A percentile compares a stretch with the other conserved stretches of the same genome.
Conservation (phyloP, 2,329 filamentous ascomycete species). For the Ascochyta viciae-villosae region DNA sequence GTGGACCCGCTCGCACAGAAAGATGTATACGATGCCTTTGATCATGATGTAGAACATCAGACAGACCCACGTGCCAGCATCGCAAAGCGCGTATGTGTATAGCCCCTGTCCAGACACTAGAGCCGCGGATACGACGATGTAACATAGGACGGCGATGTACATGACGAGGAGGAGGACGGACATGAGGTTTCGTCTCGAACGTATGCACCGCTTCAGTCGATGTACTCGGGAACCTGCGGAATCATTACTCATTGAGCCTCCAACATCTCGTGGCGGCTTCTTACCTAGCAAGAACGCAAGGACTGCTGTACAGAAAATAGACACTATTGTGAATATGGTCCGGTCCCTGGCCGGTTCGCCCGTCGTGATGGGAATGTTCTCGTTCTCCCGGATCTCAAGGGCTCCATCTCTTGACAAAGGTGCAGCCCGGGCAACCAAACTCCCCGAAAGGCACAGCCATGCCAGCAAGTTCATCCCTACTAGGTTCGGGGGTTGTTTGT, state of each 20-base stretch:
- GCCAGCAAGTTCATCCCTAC: neutral
- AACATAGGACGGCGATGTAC: slow-evolving; percentile 26
- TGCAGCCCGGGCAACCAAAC: slow-evolving; percentile 3
- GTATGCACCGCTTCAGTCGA: slow-evolving; percentile 16
- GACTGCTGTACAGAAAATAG: slow-evolving; percentile 20
- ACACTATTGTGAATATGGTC: slow-evolving; percentile 20
- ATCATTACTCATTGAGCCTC: neutral
- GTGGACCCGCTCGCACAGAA: slow-evolving; percentile 51
- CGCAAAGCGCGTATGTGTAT: slow-evolving; percentile 32
- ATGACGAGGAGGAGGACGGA: slow-evolving; percentile 23
- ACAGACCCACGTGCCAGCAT: slow-evolving; percentile 46
- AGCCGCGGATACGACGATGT: slow-evolving; percentile 29
- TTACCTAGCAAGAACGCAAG: slow-evolving; percentile 26
- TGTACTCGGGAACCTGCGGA: slow-evolving; percentile 17
- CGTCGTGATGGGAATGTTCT: slow-evolving; percentile 10
- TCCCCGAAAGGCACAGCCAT: slow-evolving; percentile 1
- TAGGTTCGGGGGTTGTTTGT: neutral
- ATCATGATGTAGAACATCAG: slow-evolving; percentile 45
- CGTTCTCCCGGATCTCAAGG: slow-evolving; percentile 4
- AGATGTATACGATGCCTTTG: slow-evolving; percentile 47
- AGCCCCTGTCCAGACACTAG: slow-evolving; percentile 41
- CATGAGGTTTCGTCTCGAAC: slow-evolving; percentile 24
- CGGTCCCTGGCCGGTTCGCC: slow-evolving; percentile 23
- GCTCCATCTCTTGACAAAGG: slow-evolving; percentile 1
- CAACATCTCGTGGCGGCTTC: neutral